phyloP scores from a whole-genome alignment of 192 early-diverging fungal species.

The Coemansia aciculifera region DNA sequence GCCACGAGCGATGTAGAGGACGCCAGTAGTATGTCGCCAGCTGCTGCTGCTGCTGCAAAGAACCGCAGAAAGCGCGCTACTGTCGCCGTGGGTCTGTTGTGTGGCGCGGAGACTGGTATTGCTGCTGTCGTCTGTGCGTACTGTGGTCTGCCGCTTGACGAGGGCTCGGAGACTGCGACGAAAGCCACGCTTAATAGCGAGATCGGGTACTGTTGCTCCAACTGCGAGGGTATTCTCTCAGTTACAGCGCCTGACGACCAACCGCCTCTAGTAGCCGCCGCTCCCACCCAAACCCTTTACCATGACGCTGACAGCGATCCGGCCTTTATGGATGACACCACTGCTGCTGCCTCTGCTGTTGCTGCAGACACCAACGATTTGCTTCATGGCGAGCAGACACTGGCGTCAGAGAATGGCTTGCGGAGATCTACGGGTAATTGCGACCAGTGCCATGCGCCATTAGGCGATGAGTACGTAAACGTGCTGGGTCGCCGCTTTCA shows the following conservation, averaged over 20 bases:
- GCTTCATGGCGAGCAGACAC: not conserved
- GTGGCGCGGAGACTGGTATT: constrained; percentile 9
- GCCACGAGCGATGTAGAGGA: constrained; percentile 5
- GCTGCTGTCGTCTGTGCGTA: constrained; percentile 36
- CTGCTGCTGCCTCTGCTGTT: not conserved
- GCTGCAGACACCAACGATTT: constrained; percentile 8
- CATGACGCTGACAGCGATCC: constrained; percentile 2
- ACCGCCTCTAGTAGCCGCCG: not conserved
- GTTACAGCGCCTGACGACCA: not conserved
- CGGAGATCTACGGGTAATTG: constrained; percentile 12
- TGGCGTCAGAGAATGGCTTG: not conserved
- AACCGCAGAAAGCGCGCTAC: constrained; percentile 42
- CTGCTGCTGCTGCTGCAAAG: not conserved
- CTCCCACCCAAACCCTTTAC: not conserved
- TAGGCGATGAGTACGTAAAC: constrained; percentile 55
- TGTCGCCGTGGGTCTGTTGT: constrained; percentile 28
- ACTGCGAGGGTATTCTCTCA: constrained; percentile 48
- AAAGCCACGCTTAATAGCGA: constrained; percentile 45
- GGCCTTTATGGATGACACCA: not conserved
- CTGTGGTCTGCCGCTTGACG: constrained; percentile 41
- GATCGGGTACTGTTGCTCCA: constrained; percentile 53
- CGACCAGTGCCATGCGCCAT: constrained; percentile 29
- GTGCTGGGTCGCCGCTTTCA: constrained; percentile 50
- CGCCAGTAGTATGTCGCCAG: constrained; percentile 1
- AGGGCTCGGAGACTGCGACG: constrained; percentile 20